A percentile compares a stretch with the other conserved stretches of the same genome.
These are phyloP conservation scores for Aristolochia californica DNA, from an alignment of 164 flowering plant genomes.

Conservation along the genomic window DNA sequence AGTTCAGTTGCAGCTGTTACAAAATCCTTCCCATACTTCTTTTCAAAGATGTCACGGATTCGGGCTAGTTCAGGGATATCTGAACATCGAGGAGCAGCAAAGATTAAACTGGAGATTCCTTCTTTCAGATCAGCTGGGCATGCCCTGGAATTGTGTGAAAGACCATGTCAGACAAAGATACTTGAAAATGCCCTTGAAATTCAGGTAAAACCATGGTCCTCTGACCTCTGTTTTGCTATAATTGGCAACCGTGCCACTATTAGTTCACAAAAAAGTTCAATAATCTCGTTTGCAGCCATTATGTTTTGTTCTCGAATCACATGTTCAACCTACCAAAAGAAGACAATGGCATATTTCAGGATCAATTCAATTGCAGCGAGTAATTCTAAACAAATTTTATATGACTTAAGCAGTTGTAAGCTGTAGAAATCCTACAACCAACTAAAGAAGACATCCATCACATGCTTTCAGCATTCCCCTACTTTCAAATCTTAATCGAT, in stretches of 20 bases:
- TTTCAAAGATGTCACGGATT: constrained; percentile 57
- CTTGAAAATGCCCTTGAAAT: background rate
- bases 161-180: background rate
- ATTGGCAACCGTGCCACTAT: constrained; percentile 66
- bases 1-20: constrained; percentile 83
- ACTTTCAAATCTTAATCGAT: no score
- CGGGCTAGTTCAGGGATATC: constrained; percentile 77
- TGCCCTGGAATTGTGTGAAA: constrained; percentile 36
- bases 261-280: constrained; percentile 91
- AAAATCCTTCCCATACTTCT: constrained; percentile 88
- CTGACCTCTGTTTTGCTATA: constrained; percentile 70
- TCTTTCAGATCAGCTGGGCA: constrained; percentile 94
- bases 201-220: background rate
- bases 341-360: background rate
- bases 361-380: no score
- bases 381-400: background rate
- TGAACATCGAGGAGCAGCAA: constrained; percentile 85
- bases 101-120: constrained; percentile 79
- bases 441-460: no score
- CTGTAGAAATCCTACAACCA: no score
- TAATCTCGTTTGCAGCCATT: constrained; percentile 85
- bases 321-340: constrained; percentile 69
- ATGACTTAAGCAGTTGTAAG: background rate
- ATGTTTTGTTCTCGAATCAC: constrained; percentile 93
- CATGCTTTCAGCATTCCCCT: no score